These are phyloP conservation scores for Rhizophora mangle DNA, from an alignment of 345 rosid species.

Conservation along the genomic window DNA sequence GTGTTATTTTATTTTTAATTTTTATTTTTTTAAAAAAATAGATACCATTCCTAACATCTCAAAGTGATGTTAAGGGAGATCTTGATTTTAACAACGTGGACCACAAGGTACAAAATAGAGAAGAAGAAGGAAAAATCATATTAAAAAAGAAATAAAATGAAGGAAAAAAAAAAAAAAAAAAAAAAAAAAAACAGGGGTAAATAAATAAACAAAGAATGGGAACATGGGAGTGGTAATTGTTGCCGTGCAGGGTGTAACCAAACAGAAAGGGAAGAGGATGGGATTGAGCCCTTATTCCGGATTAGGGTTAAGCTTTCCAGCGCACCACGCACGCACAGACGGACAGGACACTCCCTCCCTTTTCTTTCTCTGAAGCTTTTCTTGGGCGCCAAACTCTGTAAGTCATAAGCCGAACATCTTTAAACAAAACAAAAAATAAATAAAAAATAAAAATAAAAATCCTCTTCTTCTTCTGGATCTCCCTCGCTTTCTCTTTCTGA, in stretches of 20 bases:
- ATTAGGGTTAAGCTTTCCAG: slow-evolving; percentile 46
- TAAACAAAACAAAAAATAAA: background rate
- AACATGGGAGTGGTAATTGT: background rate
- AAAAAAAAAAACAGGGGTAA: background rate
- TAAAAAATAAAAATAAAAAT: background rate
- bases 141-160: too few relatives aligned
- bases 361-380: slow-evolving; percentile 4
- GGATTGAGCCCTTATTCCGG: slow-evolving; percentile 36
- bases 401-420: background rate
- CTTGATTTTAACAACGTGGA: too few relatives aligned
- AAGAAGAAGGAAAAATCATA: too few relatives aligned
- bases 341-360: too few relatives aligned
- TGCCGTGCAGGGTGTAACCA: slow-evolving; percentile 35
- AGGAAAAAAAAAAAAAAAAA: too few relatives aligned
- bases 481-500: background rate
- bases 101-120: too few relatives aligned
- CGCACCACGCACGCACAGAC: background rate
- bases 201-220: background rate
- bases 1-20: background rate
- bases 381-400: slow-evolving; percentile 45
- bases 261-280: slow-evolving; percentile 25
- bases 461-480: too few relatives aligned
- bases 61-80: too few relatives aligned
- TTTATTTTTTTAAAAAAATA: too few relatives aligned
- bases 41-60: background rate